Conservation (phyloP, 371 early-diverging fungal genomes). For the Actinomucor elegans region DNA sequence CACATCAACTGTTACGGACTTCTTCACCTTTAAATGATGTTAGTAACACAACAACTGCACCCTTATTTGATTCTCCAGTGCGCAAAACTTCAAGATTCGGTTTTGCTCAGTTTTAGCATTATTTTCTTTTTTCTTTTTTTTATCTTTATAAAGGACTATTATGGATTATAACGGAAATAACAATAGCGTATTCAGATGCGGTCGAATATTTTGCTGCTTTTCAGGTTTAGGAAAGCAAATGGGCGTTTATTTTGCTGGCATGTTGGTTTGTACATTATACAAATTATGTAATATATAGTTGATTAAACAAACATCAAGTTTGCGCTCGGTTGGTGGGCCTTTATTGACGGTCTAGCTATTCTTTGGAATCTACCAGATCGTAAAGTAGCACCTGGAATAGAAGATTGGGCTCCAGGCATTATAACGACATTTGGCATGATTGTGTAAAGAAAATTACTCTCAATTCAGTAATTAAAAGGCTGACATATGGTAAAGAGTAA, state of each 20-base stretch:
- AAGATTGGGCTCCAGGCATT: slow-evolving; percentile 80
- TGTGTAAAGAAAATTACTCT: no score
- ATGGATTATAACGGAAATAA: slow-evolving; percentile 2
- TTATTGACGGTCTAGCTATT: slow-evolving; percentile 65
- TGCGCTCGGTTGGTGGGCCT: slow-evolving; percentile 84
- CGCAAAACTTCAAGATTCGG: slow-evolving; percentile 49
- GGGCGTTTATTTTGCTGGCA: slow-evolving; percentile 53
- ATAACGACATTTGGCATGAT: slow-evolving; percentile 72
- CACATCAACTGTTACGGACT: slow-evolving; percentile 38
- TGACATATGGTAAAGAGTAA: slow-evolving; percentile 32
- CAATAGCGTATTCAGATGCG: slow-evolving; percentile 25
- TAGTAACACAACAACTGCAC: neutral
- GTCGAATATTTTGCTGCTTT: slow-evolving; percentile 14
- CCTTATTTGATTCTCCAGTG: slow-evolving; percentile 33
- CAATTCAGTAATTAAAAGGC: no score
- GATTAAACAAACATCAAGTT: slow-evolving; percentile 55
- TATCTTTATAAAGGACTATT: neutral
- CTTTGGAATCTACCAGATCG: slow-evolving; percentile 28
- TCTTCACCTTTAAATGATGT: slow-evolving; percentile 7
- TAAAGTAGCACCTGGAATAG: slow-evolving; percentile 58
- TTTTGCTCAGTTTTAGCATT: slow-evolving; percentile 34
- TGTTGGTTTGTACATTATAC: slow-evolving; percentile 41
- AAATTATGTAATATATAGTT: neutral
- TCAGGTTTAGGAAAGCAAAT: slow-evolving; percentile 40
- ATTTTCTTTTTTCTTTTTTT: neutral